These are phyloP conservation scores for Mycena sanguinolenta DNA, from an alignment of 768 basidiomycete genomes.

Conservation along the genomic window DNA sequence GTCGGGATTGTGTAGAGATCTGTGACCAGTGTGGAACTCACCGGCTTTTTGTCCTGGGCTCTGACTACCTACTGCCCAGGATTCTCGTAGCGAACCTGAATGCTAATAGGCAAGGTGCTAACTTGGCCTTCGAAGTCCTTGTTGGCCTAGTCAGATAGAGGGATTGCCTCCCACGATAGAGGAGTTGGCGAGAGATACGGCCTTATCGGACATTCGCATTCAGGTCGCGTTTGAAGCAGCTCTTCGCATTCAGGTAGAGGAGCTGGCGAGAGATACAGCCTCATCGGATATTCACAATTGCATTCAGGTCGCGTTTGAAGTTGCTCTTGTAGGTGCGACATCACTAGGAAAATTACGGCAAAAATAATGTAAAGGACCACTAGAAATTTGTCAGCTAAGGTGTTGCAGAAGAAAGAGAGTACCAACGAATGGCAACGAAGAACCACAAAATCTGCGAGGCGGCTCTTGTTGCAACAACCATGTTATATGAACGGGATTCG, in stretches of 20 bases:
- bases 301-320: constrained; percentile 28
- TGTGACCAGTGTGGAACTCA: neutral
- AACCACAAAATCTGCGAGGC: constrained; percentile 33
- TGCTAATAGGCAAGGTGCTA: neutral
- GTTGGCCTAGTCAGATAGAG: neutral
- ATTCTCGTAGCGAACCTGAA: constrained; percentile 15
- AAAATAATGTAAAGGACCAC: constrained; percentile 39
- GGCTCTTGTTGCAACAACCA: neutral
- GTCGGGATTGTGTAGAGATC: neutral
- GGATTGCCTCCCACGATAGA: constrained; percentile 1
- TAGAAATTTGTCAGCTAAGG: constrained; percentile 1
- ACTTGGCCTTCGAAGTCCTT: constrained; percentile 20
- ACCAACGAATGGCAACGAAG: constrained; percentile 29
- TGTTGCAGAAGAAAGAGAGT: neutral
- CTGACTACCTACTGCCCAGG: neutral
- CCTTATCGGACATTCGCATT: constrained; percentile 11
- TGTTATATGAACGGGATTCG: neutral
- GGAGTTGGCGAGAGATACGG: neutral
- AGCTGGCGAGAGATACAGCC: constrained; percentile 4
- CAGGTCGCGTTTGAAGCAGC: no score
- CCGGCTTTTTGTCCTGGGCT: neutral
- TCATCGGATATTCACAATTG: constrained; percentile 3
- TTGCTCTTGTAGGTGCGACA: constrained; percentile 35
- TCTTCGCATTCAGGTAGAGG: no score
- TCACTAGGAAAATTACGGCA: constrained; percentile 30